Conservation (phyloP, 805 yeast genomes). For the Ogataea neopini region DNA sequence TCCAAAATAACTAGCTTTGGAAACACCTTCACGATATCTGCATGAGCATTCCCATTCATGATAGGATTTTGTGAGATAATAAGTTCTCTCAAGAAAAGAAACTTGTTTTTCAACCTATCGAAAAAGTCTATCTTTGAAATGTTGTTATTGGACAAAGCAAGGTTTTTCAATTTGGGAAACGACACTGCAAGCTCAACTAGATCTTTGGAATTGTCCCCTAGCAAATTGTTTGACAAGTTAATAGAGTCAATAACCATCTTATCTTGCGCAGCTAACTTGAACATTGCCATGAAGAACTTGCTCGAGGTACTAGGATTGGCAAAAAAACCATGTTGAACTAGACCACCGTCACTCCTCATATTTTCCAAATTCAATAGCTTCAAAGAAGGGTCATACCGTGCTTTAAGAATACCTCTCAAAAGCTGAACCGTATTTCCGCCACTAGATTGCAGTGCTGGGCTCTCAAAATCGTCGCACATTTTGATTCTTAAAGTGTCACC, state of each 20-base stretch:
- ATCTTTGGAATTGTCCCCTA: slow-evolving; percentile 57
- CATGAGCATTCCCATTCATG: slow-evolving; percentile 44
- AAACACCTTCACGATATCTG: slow-evolving; percentile 68
- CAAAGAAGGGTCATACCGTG: slow-evolving; percentile 64
- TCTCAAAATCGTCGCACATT: slow-evolving; percentile 30
- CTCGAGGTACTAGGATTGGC: slow-evolving; percentile 44
- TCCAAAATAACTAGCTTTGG: slow-evolving; percentile 82
- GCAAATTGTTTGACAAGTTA: slow-evolving; percentile 63
- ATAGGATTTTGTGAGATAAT: slow-evolving; percentile 81
- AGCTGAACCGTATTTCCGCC: slow-evolving; percentile 54
- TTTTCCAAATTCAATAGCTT: slow-evolving; percentile 70
- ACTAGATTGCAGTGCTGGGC: slow-evolving; percentile 22
- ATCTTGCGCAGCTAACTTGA: slow-evolving; percentile 69
- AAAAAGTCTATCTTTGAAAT: slow-evolving; percentile 58
- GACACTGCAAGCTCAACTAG: slow-evolving; percentile 67
- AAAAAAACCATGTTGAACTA: slow-evolving; percentile 65
- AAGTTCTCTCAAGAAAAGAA: slow-evolving; percentile 71
- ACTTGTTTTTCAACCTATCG: slow-evolving; percentile 77
- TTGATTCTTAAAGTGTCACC: slow-evolving; percentile 63
- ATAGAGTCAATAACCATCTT: slow-evolving; percentile 64
- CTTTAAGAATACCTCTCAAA: slow-evolving; percentile 57
- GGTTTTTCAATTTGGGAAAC: slow-evolving; percentile 74
- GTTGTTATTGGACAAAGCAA: slow-evolving; percentile 78
- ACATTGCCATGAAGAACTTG: slow-evolving; percentile 86
- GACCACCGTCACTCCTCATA: slow-evolving; percentile 61